Evolutionary conservation across 176 grass and related monocot genomes (phyloP), one percentile per base, ranked within the genome.

Genomic region (Areca catechu): DNA sequence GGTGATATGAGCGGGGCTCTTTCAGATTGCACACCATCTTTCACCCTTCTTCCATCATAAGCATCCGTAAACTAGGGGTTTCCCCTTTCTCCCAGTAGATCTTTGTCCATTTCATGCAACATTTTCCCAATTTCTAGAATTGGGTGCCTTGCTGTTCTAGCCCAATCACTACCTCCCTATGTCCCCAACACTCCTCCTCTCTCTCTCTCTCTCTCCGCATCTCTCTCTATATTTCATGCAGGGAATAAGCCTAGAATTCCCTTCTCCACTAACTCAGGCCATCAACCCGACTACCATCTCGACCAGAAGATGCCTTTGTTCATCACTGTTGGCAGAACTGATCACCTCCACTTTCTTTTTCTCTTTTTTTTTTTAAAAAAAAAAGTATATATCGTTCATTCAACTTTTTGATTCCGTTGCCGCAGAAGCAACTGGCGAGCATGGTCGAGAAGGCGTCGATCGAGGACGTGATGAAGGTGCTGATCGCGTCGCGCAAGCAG

Each of bases 391-490:
- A 47, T 22, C 51, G 10, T 66, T 23, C 3, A 4, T 69, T 68
- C 5, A 20, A 16, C 9, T 12, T 37, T 37, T 12, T 37, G 34
- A 37, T 37, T 37, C 7, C 1, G 5, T 30, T 30, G 29, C 7
- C 63, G 83, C 86, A 97, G 92, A 97, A 97, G 72, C 92, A 97
- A 68, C 73, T 97, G 54, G 86, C 80, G 15, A 77, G 75, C n/a
- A 88, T 91, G 78, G 86, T 97, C 50, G 92, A 97, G 83, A 97
- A 97, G 67, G 92, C 92, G 22, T 91, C 92, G 56, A 97, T 97
- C 76, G 92, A 97, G 79, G 92, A 97, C 71, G 92, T 97, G 56
- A 97, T 97, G 92, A 97, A 97, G 75, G 92, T 97, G 43, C 71
- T 97, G 7, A 65, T 91, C 65, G 92, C 92, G 61, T 97, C 92